These are phyloP conservation scores for Epichloe aotearoae DNA, from an alignment of 2,329 filamentous ascomycete genomes.

Conservation along the genomic window DNA sequence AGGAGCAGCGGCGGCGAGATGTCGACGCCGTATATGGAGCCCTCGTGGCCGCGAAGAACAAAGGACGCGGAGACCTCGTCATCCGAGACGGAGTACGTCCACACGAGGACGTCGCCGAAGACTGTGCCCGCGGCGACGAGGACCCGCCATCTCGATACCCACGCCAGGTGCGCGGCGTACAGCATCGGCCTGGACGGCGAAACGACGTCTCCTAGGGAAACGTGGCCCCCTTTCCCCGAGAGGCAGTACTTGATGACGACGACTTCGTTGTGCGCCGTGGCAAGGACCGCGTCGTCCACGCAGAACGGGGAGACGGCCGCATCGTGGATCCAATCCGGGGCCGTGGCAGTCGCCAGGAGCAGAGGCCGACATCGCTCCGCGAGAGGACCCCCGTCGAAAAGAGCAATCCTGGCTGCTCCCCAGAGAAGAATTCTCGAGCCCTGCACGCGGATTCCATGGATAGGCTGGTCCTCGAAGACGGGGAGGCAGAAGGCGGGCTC, in stretches of 20 bases:
- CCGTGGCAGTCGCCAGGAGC: constrained; percentile 19
- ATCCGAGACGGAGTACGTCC: constrained; percentile 49
- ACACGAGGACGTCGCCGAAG: constrained; percentile 86
- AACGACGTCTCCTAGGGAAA: constrained; percentile 27
- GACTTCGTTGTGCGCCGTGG: constrained; percentile 83
- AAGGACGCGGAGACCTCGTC: constrained; percentile 25
- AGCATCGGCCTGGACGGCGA: constrained; percentile 70
- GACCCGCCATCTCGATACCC: constrained; percentile 43
- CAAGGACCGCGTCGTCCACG: constrained; percentile 38
- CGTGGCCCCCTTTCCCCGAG: constrained; percentile 23
- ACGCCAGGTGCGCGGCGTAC: constrained; percentile 67
- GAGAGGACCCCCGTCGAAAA: constrained; percentile 16
- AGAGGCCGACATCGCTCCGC: constrained; percentile 7
- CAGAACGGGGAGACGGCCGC: constrained; percentile 38
- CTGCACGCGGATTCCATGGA: constrained; percentile 56
- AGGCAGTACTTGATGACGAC: constrained; percentile 32
- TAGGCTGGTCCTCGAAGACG: constrained; percentile 54
- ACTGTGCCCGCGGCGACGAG: constrained; percentile 81
- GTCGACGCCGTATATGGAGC: constrained; percentile 81
- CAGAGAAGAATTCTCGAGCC: constrained; percentile 40
- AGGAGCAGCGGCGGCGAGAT: constrained; percentile 48
- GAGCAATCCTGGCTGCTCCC: constrained; percentile 51
- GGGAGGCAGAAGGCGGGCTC: constrained; percentile 26
- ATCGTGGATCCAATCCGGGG: constrained; percentile 69
- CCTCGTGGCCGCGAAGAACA: constrained; percentile 61